phyloP scores from a whole-genome alignment of 2,329 filamentous ascomycete species.

The Purpureocillium takamizusanense region DNA sequence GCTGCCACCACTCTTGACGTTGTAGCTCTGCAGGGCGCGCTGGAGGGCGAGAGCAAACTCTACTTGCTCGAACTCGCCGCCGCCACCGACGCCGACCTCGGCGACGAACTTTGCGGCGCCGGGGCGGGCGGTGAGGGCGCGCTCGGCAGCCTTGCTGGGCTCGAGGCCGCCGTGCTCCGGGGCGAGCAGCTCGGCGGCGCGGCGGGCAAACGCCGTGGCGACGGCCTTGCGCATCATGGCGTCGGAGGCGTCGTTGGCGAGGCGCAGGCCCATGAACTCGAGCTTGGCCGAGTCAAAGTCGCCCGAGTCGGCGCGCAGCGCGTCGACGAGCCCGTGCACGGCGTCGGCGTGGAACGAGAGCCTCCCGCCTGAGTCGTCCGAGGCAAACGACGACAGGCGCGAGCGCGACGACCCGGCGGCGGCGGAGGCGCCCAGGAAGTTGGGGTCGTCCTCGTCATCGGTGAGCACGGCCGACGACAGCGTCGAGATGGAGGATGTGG shows the following conservation, averaged over 20 bases:
- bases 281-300: conserved; percentile 79
- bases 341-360: conserved; percentile 75
- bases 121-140: conserved; percentile 44
- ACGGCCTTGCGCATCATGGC: conserved; percentile 81
- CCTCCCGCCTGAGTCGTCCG: conserved; percentile 53
- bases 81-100: conserved; percentile 53
- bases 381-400: conserved; percentile 63
- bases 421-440: conserved; percentile 34
- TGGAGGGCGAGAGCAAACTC: conserved; percentile 80
- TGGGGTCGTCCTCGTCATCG: conserved; percentile 58
- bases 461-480: conserved; percentile 57
- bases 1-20: conserved; percentile 35
- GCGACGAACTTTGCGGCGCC: conserved; percentile 47
- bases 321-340: conserved; percentile 77
- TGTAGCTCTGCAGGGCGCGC: conserved; percentile 62
- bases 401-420: conserved; percentile 43
- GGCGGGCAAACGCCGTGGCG: conserved; percentile 74
- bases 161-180: conserved; percentile 43
- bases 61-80: conserved; percentile 68
- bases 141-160: conserved; percentile 55
- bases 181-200: conserved; percentile 59
- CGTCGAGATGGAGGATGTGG: conserved; percentile 46
- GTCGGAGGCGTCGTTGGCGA: conserved; percentile 85
- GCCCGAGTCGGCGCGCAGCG: conserved; percentile 62
- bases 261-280: conserved; percentile 87